Evolutionary conservation across 345 rosid species (phyloP).

Genomic region (Melastoma malabathricum): DNA sequence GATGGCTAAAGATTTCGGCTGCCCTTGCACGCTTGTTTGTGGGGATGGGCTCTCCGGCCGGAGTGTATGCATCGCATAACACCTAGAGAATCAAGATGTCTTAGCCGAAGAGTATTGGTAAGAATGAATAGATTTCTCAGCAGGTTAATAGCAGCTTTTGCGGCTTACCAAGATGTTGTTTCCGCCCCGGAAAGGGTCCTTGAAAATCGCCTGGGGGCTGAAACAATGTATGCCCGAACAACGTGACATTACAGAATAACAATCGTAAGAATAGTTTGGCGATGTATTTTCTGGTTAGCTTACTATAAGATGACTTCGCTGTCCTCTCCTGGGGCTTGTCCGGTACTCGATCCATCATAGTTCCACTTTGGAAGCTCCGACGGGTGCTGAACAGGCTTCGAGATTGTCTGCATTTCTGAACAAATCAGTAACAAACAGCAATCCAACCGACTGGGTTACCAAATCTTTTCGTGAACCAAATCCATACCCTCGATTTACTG

Average conservation of each 20-base stretch:
- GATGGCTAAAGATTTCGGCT: constrained; percentile 59
- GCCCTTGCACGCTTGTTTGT: constrained; percentile 90
- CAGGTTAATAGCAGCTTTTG: not conserved
- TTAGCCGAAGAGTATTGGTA: not conserved
- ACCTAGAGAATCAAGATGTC: constrained; percentile 33
- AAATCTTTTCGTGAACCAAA: not conserved
- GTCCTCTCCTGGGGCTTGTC: constrained; percentile 95
- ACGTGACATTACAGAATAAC: not conserved
- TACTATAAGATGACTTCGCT: constrained; percentile 98
- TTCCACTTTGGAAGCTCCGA: constrained; percentile 99
- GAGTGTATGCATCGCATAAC: constrained; percentile 80
- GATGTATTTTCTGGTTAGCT: constrained; percentile 16
- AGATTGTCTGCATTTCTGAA: constrained; percentile 37
- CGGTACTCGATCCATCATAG: constrained; percentile 97
- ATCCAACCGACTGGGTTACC: not conserved
- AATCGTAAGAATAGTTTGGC: not conserved
- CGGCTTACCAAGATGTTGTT: constrained; percentile 82
- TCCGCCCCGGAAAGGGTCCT: constrained; percentile 96
- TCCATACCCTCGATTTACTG: constrained; percentile 87
- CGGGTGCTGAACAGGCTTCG: constrained; percentile 80
- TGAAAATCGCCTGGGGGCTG: constrained; percentile 94
- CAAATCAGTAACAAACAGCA: constrained; percentile 7
- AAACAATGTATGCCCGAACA: not conserved
- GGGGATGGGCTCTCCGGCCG: constrained; percentile 96
- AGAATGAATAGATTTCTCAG: too few relatives aligned